Base-by-base conservation (phyloP, 1,139 yeast species). In the Blastobotrys buckinghamii region DNA sequence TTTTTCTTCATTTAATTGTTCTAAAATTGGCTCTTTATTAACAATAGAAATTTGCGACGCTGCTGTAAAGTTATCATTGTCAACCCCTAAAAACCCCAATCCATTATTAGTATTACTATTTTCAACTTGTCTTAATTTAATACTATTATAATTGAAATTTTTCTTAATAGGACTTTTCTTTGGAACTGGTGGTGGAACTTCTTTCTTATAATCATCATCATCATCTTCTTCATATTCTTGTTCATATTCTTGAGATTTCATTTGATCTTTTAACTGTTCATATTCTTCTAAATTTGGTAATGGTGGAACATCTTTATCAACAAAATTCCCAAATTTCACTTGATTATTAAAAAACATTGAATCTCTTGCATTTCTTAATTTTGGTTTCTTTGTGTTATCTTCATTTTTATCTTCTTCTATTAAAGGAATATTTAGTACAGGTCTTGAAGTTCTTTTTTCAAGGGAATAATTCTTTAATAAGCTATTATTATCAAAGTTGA, bases 61-160 rank as follows among this genome's bases (percentile, higher is more conserved):
- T 16, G 27, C 27, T 7, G 36, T 10, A 30, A 42, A 42, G 17
- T 42, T 42, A 2, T 42, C 45, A 42, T 42, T 42, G 9, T 34
- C 45, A 19, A 33, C 45, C 4, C 35, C 27, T 10, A 39, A 19
- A 29, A 29, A 29, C 4, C 33, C 33, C 12, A 37, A 22, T 39
- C 19, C 42, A 7, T 4, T 7, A 4, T 37, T 37, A 7, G 40
- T 6, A n/a, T 15, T 26, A 5, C 6, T 16, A 26, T 20, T 20
- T 19, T 24, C 27, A 10, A 20, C 12, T n/a, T 22, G 16, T n/a
- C 39, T 24, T 27, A 36, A 26, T 19, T 26, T 16, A 12, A 34
- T 10, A n/a, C 17, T 34, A 5, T 6, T 4, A 17, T 16, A 34
- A 26, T 36, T 17, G 19, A 15, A 7, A 35, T 35, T 35, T 13